phyloP scores from a whole-genome alignment of 331 rosid genomes.

The Pyracantha coccinea region DNA sequence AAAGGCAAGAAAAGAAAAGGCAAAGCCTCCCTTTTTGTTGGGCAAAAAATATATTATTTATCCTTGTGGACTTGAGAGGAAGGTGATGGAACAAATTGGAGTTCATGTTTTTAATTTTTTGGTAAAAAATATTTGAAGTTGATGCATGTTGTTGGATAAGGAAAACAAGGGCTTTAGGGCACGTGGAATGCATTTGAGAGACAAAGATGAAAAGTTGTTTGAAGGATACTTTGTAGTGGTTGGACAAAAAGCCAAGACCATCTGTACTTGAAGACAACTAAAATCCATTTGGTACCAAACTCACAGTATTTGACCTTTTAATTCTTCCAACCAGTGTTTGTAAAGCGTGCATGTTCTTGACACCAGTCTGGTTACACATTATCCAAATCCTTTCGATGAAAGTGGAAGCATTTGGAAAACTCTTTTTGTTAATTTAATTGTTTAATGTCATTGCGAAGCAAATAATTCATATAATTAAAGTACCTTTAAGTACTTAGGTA shows the following conservation, averaged over 20 bases:
- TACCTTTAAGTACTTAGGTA: conserved; percentile 22
- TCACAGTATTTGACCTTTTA: neutral
- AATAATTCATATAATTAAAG: conserved; percentile 3
- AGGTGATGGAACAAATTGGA: neutral
- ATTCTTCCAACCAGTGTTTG: neutral
- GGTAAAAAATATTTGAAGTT: neutral
- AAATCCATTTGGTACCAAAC: conserved; percentile 1
- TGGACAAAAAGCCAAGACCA: conserved; percentile 11
- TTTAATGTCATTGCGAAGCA: conserved; percentile 2
- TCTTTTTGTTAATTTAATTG: neutral
- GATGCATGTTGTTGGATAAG: neutral
- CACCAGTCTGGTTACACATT: neutral
- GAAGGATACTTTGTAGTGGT: conserved; percentile 14
- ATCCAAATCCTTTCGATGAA: neutral
- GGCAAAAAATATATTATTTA: neutral
- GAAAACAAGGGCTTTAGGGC: conserved; percentile 15
- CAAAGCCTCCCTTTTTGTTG: neutral
- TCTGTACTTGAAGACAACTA: conserved; percentile 1
- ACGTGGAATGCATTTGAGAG: conserved; percentile 66
- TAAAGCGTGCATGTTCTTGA: neutral
- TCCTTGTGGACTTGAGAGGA: neutral
- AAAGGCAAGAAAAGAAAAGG: neutral
- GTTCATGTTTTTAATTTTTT: neutral
- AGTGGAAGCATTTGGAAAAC: conserved; percentile 4
- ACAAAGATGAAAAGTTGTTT: conserved; percentile 31